These are phyloP conservation scores for Boletus subcaerulescens DNA, from an alignment of 768 basidiomycete genomes.

Conservation along the genomic window DNA sequence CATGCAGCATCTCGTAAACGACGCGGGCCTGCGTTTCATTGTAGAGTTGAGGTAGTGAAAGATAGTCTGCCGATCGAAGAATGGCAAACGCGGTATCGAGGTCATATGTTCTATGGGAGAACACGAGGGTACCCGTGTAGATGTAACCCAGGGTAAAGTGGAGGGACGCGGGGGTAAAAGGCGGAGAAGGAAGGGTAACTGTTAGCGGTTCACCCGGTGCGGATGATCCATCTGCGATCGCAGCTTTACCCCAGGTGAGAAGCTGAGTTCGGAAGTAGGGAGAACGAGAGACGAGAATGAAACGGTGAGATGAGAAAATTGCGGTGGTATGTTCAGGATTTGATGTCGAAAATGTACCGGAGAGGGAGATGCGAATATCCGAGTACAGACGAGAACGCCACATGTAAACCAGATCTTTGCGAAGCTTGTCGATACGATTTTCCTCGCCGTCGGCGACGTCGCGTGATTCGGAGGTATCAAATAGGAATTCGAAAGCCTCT, in stretches of 20 bases:
- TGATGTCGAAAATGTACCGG: conserved; percentile 61
- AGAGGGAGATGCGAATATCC: conserved; percentile 81
- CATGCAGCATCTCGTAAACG: conserved; percentile 86
- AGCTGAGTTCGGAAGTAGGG: conserved; percentile 84
- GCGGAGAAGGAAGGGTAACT: conserved; percentile 80
- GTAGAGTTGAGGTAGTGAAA: conserved; percentile 68
- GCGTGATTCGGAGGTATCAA: conserved; percentile 52
- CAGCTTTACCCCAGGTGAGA: conserved; percentile 53
- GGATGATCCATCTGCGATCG: conserved; percentile 26
- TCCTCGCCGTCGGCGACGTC: conserved; percentile 49
- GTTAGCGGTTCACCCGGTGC: conserved; percentile 47
- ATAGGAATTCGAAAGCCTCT: conserved; percentile 84
- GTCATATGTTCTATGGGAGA: conserved; percentile 92
- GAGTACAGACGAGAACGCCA: conserved; percentile 94
- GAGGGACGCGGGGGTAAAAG: conserved; percentile 91
- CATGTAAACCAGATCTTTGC: conserved; percentile 94
- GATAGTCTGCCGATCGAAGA: conserved; percentile 78
- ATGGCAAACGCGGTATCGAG: conserved; percentile 90
- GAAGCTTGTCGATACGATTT: conserved; percentile 74
- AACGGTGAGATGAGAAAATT: conserved; percentile 89
- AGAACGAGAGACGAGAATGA: conserved; percentile 85
- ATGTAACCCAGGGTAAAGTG: conserved; percentile 94
- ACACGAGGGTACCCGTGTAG: conserved; percentile 91
- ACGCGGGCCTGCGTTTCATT: conserved; percentile 82
- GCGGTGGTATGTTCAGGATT: conserved; percentile 71